phyloP scores from a whole-genome alignment of 331 rosid species.

The Ulmus americana region DNA sequence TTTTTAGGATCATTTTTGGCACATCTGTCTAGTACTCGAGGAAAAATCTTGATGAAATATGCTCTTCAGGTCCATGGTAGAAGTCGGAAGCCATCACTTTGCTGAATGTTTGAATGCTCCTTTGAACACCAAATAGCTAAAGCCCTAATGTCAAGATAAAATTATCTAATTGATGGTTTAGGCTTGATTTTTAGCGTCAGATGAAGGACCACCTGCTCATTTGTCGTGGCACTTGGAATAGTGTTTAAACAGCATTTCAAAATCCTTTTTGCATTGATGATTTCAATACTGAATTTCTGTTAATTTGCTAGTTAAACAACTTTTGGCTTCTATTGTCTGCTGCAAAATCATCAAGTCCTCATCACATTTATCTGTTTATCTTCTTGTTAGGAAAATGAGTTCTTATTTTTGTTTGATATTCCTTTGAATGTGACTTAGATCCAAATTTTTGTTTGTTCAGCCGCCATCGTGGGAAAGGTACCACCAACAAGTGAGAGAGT shows the following conservation, averaged over 20 bases:
- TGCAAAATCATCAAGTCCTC: background rate
- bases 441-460: slow-evolving; percentile 36
- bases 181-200: background rate
- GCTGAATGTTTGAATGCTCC: background rate
- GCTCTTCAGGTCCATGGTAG: background rate
- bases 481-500: slow-evolving; percentile 61
- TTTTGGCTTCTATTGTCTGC: background rate
- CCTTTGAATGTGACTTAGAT: slow-evolving; percentile 3
- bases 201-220: background rate
- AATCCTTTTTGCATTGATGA: background rate
- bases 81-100: background rate
- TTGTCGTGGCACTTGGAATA: background rate
- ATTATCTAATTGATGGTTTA: background rate
- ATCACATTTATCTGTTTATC: slow-evolving; percentile 4
- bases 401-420: background rate
- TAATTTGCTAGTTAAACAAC: background rate
- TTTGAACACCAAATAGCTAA: no score
- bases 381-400: slow-evolving; percentile 2
- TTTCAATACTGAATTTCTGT: background rate
- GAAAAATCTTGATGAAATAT: background rate
- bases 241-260: background rate
- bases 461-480: slow-evolving; percentile 80
- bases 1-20: no score
- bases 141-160: background rate
- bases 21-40: no score